Base-by-base conservation (phyloP, 192 early-diverging fungal species). In the Rhizoclosmatium globosum region DNA sequence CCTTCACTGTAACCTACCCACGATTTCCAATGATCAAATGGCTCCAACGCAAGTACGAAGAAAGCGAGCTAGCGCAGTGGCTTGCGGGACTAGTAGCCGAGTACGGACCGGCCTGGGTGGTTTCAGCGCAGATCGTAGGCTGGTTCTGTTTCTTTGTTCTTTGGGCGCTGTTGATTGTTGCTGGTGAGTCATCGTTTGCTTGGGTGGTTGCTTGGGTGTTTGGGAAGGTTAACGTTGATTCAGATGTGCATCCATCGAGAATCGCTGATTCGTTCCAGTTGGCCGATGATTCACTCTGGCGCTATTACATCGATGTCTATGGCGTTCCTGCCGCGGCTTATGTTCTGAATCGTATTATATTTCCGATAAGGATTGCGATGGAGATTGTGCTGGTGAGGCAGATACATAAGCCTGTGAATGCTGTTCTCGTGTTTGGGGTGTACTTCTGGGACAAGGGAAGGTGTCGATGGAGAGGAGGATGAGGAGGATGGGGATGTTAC, bases 311-410 rank as follows among this genome's bases (percentile, higher is more conserved):
- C 6, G 38, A 59, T 47, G 41, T 64, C 44, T 59, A 71, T 71
- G 70, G 76, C 23, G 19, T 77, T 58, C 48, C 69, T 60, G 81
- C 77, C 42, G 67, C 81, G 44, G 64, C 72, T 4, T 74, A 62
- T 17, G 23, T 62, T 11, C 44, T 74, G 2, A 74, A 74, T 47
- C 57, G 61, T 6, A 39, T 74, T 7, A 64, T 64, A 19, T 74
- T 74, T 44, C 72, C 72, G 11, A 2, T 74, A 13, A n/a, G 72
- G n/a, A n/a, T 74, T 3, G 58, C 58, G n/a, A 17, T 59, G 9
- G 72, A 74, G 43, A 44, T 74, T 6, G 39, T 39, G n/a, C 43
- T 74, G 19, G 72, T 74, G 3, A 17, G 59, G 42, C 45, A 50
- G 58, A 77, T 82, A 42, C 53, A 79, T 48, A 69, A 46, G 13